Evolutionary conservation across 2,329 filamentous ascomycete species (phyloP).

Genomic region (Samsoniella hepiali): DNA sequence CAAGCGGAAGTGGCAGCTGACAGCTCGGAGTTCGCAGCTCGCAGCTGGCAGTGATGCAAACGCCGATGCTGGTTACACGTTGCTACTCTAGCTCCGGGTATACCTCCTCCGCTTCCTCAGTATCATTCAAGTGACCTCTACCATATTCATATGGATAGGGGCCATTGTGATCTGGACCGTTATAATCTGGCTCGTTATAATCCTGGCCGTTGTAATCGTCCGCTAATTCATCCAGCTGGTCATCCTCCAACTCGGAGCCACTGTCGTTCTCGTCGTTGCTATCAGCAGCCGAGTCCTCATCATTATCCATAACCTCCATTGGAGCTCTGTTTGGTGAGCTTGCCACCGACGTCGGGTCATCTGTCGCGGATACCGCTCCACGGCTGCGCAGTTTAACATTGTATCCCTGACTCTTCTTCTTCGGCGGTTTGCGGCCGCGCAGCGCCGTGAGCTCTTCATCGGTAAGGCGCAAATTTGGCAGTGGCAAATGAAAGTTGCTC

Average conservation of each 20-base stretch:
- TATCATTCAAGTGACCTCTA: not conserved
- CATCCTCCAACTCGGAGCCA: conserved; percentile 10
- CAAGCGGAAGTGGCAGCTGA: not conserved
- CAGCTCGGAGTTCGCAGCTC: not conserved
- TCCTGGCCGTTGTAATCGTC: not conserved
- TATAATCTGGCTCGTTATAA: not conserved
- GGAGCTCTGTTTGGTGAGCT: conserved; percentile 13
- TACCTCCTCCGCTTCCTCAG: not conserved
- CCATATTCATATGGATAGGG: not conserved
- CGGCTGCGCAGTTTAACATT: conserved; percentile 31
- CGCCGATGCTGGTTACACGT: not conserved
- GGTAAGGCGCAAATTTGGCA: conserved; percentile 35
- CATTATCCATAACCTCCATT: conserved; percentile 5
- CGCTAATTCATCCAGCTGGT: conserved; percentile 1
- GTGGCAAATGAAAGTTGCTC: conserved; percentile 32
- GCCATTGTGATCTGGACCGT: not conserved
- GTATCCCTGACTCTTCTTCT: conserved; percentile 37
- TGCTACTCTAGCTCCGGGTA: conserved; percentile 13
- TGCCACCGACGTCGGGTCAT: conserved; percentile 4
- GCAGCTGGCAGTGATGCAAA: not conserved
- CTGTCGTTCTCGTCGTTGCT: conserved; percentile 17
- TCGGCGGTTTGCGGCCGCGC: conserved; percentile 34
- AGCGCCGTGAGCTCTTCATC: conserved; percentile 35
- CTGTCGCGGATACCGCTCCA: conserved; percentile 20
- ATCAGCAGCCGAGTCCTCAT: conserved; percentile 13